Conservation (phyloP, 2,329 filamentous ascomycete species). For the Phyllosticta citrichinensis region DNA sequence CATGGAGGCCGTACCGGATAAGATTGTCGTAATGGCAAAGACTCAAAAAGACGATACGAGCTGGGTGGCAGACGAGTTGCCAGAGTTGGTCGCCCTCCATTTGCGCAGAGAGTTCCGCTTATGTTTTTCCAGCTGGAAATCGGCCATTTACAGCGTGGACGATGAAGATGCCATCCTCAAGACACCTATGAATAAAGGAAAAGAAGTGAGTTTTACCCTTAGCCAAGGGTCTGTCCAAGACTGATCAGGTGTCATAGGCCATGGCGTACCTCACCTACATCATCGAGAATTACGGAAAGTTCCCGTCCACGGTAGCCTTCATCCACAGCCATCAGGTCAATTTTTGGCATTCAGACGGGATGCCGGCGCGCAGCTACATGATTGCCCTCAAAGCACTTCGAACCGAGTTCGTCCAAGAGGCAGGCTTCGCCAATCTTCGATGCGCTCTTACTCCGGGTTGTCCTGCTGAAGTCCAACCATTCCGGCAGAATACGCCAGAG, state of each 20-base stretch:
- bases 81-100: not conserved
- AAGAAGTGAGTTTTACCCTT: slow-evolving; percentile 7
- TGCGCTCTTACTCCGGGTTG: slow-evolving; percentile 30
- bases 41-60: slow-evolving; percentile 12
- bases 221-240: not conserved
- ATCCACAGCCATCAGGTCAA: slow-evolving; percentile 13
- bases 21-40: slow-evolving; percentile 9
- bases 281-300: slow-evolving; percentile 17
- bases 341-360: slow-evolving; percentile 12
- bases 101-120: not conserved
- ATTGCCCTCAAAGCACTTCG: slow-evolving; percentile 19
- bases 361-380: slow-evolving; percentile 7
- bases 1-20: not conserved
- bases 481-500: slow-evolving; percentile 15
- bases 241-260: slow-evolving; percentile 3
- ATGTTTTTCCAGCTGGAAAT: slow-evolving; percentile 5
- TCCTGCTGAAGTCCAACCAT: slow-evolving; percentile 28
- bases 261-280: slow-evolving; percentile 19
- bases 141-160: slow-evolving; percentile 13
- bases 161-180: slow-evolving; percentile 10
- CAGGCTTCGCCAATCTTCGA: slow-evolving; percentile 32
- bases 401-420: slow-evolving; percentile 25
- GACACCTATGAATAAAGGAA: slow-evolving; percentile 16
- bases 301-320: slow-evolving; percentile 16
- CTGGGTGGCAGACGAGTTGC: slow-evolving; percentile 13